These are phyloP conservation scores for Alternaria triticimaculans DNA, from an alignment of 2,329 filamentous ascomycete genomes.

Conservation along the genomic window DNA sequence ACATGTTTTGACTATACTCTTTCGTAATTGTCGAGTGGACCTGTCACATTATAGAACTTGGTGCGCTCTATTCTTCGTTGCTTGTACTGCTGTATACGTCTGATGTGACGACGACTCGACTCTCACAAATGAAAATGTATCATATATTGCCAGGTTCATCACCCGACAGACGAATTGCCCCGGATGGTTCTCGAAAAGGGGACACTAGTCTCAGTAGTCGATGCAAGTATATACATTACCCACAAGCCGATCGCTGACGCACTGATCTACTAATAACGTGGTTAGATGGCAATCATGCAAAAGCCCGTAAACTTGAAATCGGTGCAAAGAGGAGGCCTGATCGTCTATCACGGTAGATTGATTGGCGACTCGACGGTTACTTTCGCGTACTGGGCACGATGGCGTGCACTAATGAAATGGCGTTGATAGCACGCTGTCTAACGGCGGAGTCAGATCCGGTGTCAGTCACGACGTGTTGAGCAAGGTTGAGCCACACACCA, in stretches of 20 bases:
- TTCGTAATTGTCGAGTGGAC: neutral
- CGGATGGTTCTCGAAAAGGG: neutral
- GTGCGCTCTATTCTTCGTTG: neutral
- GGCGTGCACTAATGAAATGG: neutral
- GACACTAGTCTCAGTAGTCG: neutral
- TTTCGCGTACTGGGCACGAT: neutral
- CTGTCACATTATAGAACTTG: neutral
- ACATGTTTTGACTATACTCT: neutral
- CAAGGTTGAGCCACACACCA: neutral
- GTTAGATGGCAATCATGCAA: neutral
- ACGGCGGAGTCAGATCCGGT: neutral
- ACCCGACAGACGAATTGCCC: accelerated
- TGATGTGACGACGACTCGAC: neutral
- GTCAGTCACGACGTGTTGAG: neutral
- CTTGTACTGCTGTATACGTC: neutral
- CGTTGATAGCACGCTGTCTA: neutral
- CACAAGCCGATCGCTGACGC: neutral
- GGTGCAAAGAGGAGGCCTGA: neutral
- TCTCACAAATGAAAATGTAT: neutral
- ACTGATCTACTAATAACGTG: neutral
- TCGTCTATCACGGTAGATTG: neutral
- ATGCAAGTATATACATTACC: neutral
- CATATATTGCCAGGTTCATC: neutral
- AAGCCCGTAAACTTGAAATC: neutral
- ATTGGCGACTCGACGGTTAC: neutral